Evolutionary conservation across 768 basidiomycete genomes (phyloP), one percentile per base, ranked within the genome.

Genomic region (Crepidotus variabilis): DNA sequence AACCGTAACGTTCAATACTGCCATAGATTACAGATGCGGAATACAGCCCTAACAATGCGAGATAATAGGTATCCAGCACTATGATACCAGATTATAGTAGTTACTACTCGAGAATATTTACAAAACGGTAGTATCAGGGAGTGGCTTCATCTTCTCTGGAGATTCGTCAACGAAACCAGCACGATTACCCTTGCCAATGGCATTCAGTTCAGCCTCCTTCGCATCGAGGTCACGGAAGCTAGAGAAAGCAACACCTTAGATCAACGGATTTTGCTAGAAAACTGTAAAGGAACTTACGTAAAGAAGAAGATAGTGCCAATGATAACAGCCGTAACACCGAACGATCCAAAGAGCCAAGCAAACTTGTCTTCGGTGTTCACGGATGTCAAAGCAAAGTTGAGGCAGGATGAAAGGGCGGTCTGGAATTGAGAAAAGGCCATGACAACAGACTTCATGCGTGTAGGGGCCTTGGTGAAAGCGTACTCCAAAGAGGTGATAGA

Each of bases 381-480:
- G 16, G 72, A 67, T 22, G 68, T 70, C 36, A 82, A 71, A 6
- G 79, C 72, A 53, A 79, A 79, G 70, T 79, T 79, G 59, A 81
- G 66, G 6, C 79, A 79, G 14, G 76, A 71, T 4, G 78, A 75
- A 52, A 84, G 64, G 13, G 82, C 82, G 51, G 60, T 72, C 59
- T 75, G 75, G 68, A 82, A 78, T 52, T 78, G 73, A 36, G 77
- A 75, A 68, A 82, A 73, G 28, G 79, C 76, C 77, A 81, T 81
- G 61, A 86, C 84, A 62, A 86, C 77, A 11, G 79, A 80, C 62
- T 79, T 78, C 85, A 86, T 87, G 63, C 79, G 74, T 59, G 75
- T 74, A n/a, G 85, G 84, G 2, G 84, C 83, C 62, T 75, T 83
- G 61, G 81, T 83, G 77, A 78, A 85, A 32, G 82, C 82, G 58